Evolutionary conservation across 768 basidiomycete species (phyloP).

Genomic region (Xerocomellus intermedius): DNA sequence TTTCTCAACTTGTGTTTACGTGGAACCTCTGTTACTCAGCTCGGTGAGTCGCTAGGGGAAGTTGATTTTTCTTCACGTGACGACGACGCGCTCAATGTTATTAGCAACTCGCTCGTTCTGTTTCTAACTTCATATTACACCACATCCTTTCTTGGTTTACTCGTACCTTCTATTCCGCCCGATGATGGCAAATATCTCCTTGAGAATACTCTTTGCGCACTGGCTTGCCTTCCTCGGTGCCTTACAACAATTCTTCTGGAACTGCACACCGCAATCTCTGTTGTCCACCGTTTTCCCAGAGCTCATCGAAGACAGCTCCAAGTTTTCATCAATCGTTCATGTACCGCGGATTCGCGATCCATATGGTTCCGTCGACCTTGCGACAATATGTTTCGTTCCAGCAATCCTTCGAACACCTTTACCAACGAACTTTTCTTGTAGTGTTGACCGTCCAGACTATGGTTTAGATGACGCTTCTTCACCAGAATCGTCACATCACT

Average conservation of each 20-base stretch:
- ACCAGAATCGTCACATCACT: not conserved
- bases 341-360: not conserved
- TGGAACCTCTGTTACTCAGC: not conserved
- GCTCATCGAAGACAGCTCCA: conserved; percentile 4
- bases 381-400: conserved; percentile 8
- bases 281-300: conserved; percentile 8
- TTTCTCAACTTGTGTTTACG: not conserved
- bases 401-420: not conserved
- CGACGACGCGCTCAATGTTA: conserved; percentile 5
- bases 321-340: not conserved
- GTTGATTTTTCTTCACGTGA: conserved; percentile 25
- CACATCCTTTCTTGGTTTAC: not conserved
- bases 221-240: conserved; percentile 14
- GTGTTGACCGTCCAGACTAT: not conserved
- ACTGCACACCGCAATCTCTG: conserved; percentile 4
- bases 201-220: conserved; percentile 10
- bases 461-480: not conserved
- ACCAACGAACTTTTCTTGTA: conserved; percentile 1
- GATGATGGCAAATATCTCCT: conserved; percentile 2
- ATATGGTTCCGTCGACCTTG: not conserved
- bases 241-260: conserved; percentile 10
- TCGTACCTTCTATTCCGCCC: not conserved
- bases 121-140: not conserved
- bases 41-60: not conserved
- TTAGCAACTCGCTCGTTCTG: too few species aligned